Conservation (phyloP, 495 filamentous ascomycete genomes). For the Penicillium simplicissimum region DNA sequence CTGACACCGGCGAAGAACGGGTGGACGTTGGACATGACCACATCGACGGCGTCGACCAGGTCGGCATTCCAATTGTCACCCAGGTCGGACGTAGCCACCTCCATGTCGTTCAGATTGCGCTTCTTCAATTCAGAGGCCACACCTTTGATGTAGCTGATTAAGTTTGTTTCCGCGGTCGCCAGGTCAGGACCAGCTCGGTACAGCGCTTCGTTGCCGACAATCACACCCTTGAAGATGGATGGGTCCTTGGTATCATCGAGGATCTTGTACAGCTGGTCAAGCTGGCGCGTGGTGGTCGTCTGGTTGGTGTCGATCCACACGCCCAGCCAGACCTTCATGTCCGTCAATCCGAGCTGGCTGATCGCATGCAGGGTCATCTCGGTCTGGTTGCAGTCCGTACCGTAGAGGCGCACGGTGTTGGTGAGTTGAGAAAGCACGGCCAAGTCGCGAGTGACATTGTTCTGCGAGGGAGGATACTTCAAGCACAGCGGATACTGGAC, state of each 20-base stretch:
- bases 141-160: constrained; percentile 64
- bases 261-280: constrained; percentile 77
- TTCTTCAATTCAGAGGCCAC: constrained; percentile 72
- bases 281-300: constrained; percentile 80
- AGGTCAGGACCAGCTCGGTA: constrained; percentile 58
- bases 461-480: constrained; percentile 76
- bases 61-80: constrained; percentile 80
- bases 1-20: constrained; percentile 90
- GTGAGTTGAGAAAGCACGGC: constrained; percentile 91
- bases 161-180: constrained; percentile 61
- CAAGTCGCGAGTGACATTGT: constrained; percentile 90
- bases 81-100: constrained; percentile 86
- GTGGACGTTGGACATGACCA: constrained; percentile 96
- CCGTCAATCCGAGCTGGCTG: constrained; percentile 65
- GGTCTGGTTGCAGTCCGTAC: constrained; percentile 97
- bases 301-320: constrained; percentile 89
- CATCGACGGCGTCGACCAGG: constrained; percentile 70
- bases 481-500: constrained; percentile 88
- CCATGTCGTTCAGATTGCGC: constrained; percentile 60
- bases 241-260: constrained; percentile 65
- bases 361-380: constrained; percentile 90
- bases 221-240: constrained; percentile 76
- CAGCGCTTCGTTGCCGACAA: constrained; percentile 93
- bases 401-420: constrained; percentile 86
- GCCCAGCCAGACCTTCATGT: constrained; percentile 92